These are phyloP conservation scores for Lactarius deliciosus DNA, from an alignment of 768 basidiomycete genomes.

Conservation along the genomic window DNA sequence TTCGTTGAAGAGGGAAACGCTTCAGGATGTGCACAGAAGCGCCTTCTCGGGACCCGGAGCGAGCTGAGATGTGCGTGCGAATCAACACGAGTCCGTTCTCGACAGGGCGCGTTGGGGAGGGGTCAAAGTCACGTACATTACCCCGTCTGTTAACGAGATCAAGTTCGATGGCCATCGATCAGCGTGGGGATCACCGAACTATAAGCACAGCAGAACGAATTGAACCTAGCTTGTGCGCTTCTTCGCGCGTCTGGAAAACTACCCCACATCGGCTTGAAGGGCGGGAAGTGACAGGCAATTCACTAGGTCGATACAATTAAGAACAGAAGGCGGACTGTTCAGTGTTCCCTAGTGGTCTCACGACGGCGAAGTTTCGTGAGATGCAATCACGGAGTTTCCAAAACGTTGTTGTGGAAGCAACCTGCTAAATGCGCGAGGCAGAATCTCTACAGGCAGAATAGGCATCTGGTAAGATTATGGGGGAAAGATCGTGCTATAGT, in stretches of 20 bases:
- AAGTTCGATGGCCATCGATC: background rate
- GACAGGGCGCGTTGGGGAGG: background rate
- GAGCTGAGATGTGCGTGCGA: conserved; percentile 14
- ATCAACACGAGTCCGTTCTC: conserved; percentile 1
- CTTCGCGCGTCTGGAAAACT: background rate
- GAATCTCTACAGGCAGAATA: background rate
- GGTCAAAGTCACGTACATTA: conserved; percentile 14
- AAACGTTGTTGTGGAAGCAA: background rate
- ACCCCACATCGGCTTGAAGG: conserved; percentile 5
- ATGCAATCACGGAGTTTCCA: conserved; percentile 16
- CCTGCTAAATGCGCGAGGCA: background rate
- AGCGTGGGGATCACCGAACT: background rate
- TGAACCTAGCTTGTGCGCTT: background rate
- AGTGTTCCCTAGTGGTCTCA: background rate
- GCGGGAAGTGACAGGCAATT: background rate
- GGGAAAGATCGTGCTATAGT: background rate
- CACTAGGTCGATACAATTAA: background rate
- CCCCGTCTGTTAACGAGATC: conserved; percentile 3
- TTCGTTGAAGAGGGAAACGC: background rate
- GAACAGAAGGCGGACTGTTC: background rate
- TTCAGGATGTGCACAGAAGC: background rate
- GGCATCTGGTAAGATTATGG: background rate
- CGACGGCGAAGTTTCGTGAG: background rate
- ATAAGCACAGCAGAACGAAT: background rate
- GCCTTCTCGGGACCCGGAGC: conserved; percentile 9